Evolutionary conservation across 768 basidiomycete genomes (phyloP).

Genomic region (Clavulina sp.): DNA sequence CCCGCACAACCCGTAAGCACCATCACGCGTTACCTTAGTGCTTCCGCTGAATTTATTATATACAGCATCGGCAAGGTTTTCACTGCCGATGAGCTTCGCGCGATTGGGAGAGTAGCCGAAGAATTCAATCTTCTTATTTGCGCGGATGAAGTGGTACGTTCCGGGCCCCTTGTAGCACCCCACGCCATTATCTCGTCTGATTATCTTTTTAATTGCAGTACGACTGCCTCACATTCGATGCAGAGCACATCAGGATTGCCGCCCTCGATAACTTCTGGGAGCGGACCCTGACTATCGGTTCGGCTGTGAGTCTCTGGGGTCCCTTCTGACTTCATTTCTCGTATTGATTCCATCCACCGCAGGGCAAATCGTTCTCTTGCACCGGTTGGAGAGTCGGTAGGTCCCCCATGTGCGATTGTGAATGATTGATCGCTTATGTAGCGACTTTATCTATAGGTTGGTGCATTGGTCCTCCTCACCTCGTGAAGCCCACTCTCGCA

Average conservation of each 20-base stretch:
- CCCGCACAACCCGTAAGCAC: background rate
- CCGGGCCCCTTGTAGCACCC: background rate
- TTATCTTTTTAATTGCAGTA: constrained; percentile 35
- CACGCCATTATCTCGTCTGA: background rate
- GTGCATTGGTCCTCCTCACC: constrained; percentile 72
- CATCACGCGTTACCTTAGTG: background rate
- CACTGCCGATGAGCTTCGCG: constrained; percentile 59
- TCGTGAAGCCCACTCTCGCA: constrained; percentile 74
- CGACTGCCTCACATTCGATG: constrained; percentile 82
- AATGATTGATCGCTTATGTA: no score
- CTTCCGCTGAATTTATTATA: no score
- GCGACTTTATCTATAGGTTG: constrained; percentile 36
- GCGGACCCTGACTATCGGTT: constrained; percentile 85
- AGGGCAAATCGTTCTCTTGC: constrained; percentile 67
- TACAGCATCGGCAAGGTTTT: constrained; percentile 96
- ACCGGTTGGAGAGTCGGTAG: constrained; percentile 83
- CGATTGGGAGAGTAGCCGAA: constrained; percentile 72
- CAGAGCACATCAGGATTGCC: constrained; percentile 83
- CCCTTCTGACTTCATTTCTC: no score
- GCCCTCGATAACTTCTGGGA: constrained; percentile 98
- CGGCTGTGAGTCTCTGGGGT: constrained; percentile 77
- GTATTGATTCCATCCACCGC: no score
- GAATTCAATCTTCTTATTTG: constrained; percentile 87
- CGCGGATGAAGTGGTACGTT: constrained; percentile 86
- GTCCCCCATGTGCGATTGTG: background rate